Evolutionary conservation across 306 rosid species (phyloP), one percentile per base, ranked within the genome.

Genomic region (Vicia villosa): DNA sequence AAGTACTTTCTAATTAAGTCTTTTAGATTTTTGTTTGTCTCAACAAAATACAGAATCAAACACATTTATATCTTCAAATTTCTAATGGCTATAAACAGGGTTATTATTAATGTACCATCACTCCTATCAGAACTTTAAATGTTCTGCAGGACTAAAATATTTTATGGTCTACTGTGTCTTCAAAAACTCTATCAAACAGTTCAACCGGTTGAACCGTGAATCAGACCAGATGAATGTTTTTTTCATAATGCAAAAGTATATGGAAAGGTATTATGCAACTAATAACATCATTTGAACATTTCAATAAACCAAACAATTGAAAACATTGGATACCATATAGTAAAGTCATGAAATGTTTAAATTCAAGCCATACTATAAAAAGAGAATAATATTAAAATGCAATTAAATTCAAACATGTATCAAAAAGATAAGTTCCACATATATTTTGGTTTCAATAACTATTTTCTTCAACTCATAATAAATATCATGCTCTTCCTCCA

Each of bases 51-150:
- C 12, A 6, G 38, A 16, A 7, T 49, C 61, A 68, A 65, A 41
- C 74, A 73, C 55, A 73, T 47, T 68, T 14, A 58, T 30, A 58
- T 72, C 59, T 61, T 66, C 68, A 45, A 45, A 72, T 41, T 62
- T 59, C 8, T 11, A 66, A 62, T 55, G 62, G 46, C 8, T 45
- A 64, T 69, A 77, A 46, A n/a, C 55, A 72, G 30, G 70, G 45
- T 68, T 36, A 17, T 66, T 67, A 59, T 68, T 40, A 84, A 60
- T 75, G 45, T 56, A 74, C 74, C 52, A 69, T 61, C 64, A 51
- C 62, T 37, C 50, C 77, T 62, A 50, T 49, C 69, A 70, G 49
- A 79, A 73, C 66, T 61, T 63, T 77, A 50, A 80, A 83, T 70
- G 76, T 72, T 64, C 13, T 50, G 55, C 61, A 50, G 72, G 22